A percentile compares a stretch with the other conserved stretches of the same genome.
Conservation (phyloP, 331 rosid species). For the Acacia concinna region DNA sequence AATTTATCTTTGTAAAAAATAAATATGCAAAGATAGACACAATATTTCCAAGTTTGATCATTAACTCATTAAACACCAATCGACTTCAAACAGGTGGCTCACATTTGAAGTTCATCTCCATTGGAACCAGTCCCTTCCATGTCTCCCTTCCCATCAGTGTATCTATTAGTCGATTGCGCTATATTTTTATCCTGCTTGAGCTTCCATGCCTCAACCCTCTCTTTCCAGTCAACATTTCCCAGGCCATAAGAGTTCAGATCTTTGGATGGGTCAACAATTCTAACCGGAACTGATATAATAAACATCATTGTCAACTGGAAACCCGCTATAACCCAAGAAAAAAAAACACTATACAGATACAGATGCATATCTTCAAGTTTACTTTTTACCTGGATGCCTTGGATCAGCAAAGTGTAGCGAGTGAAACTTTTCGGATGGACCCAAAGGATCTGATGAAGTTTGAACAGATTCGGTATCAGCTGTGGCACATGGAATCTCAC, state of each 20-base stretch:
- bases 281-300: slow-evolving; percentile 71
- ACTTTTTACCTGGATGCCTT: slow-evolving; percentile 81
- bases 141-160: slow-evolving; percentile 89
- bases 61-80: slow-evolving; percentile 13
- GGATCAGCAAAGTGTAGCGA: slow-evolving; percentile 71
- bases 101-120: slow-evolving; percentile 98
- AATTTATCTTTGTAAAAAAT: background rate
- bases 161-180: slow-evolving; percentile 70
- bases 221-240: slow-evolving; percentile 99
- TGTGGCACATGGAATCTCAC: slow-evolving; percentile 90
- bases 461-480: slow-evolving; percentile 91
- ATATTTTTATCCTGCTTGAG: slow-evolving; percentile 91
- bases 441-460: slow-evolving; percentile 94
- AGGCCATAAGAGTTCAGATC: slow-evolving; percentile 95
- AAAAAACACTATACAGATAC: slow-evolving; percentile 6
- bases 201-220: slow-evolving; percentile 98
- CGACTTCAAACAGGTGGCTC: slow-evolving; percentile 27
- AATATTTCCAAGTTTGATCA: slow-evolving; percentile 7
- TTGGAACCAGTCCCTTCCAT: slow-evolving; percentile 97
- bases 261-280: slow-evolving; percentile 91
- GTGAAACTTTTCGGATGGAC: slow-evolving; percentile 65
- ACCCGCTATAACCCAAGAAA: slow-evolving; percentile 16
- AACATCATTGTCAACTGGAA: slow-evolving; percentile 27
- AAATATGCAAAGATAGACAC: slow-evolving; percentile 4
- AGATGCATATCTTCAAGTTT: slow-evolving; percentile 13